These are phyloP conservation scores for Paramecium biaurelia DNA, from an alignment of 73 alveolate genomes.

Conservation along the genomic window DNA sequence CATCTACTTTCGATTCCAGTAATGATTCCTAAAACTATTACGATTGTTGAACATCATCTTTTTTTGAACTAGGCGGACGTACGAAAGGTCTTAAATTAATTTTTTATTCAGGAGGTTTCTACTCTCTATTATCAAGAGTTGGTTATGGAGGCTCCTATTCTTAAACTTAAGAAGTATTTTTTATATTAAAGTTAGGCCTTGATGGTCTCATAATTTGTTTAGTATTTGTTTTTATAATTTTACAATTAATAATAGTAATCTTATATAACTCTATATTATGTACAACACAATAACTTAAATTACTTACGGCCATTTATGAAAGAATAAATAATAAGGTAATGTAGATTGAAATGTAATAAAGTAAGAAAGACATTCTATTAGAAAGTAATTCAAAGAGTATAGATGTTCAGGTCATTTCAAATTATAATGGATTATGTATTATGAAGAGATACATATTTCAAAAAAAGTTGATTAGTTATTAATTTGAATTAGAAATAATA, in stretches of 20 bases:
- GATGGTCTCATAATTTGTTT: background rate
- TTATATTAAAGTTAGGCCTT: slow-evolving; percentile 17
- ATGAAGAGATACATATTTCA: background rate
- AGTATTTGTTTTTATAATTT: background rate
- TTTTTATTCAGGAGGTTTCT: background rate
- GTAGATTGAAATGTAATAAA: background rate
- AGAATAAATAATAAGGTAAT: too few species aligned
- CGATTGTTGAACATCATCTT: background rate
- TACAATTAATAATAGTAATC: background rate
- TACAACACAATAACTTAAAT: background rate
- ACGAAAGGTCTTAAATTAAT: background rate
- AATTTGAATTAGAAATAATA: background rate
- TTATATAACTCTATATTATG: background rate
- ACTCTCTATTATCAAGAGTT: background rate
- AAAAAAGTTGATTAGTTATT: too few species aligned
- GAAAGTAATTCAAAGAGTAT: background rate
- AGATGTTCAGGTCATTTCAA: background rate
- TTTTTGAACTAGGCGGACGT: slow-evolving; percentile 31
- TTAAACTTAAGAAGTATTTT: background rate
- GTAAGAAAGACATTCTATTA: background rate
- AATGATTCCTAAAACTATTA: background rate
- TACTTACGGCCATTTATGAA: background rate
- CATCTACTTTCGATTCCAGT: background rate
- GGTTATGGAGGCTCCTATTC: background rate
- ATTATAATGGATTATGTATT: background rate